Evolutionary conservation across 169 alveolate genomes (phyloP).

Genomic region (Neospora caninum): DNA sequence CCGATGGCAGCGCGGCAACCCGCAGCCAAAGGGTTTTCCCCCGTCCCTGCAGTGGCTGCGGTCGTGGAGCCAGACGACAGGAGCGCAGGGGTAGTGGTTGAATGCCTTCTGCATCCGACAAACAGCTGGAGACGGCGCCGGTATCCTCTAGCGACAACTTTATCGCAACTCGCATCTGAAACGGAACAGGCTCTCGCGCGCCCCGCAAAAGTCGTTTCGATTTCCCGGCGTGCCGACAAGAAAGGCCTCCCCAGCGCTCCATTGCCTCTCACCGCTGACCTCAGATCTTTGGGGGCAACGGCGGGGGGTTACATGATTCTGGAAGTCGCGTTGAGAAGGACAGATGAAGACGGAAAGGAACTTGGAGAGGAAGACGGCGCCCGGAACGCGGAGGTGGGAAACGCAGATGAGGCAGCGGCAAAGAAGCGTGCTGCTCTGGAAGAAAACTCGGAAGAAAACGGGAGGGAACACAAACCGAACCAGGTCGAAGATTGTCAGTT

Average conservation of each 20-base stretch:
- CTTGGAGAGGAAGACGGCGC: neutral
- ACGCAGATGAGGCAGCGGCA: neutral
- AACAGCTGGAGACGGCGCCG: neutral
- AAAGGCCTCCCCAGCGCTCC: neutral
- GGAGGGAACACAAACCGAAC: neutral
- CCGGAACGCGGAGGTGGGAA: neutral
- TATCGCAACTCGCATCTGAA: slow-evolving; percentile 24
- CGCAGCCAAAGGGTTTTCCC: neutral
- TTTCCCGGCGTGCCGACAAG: neutral
- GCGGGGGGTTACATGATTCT: neutral
- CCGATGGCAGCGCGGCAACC: neutral
- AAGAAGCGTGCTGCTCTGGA: neutral
- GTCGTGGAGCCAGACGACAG: neutral
- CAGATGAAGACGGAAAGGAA: neutral
- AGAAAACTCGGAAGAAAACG: neutral
- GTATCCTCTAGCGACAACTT: neutral
- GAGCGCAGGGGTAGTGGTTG: neutral
- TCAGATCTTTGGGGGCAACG: neutral
- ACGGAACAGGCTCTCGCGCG: neutral
- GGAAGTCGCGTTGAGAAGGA: neutral
- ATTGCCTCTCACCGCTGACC: neutral
- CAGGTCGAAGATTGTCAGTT: neutral
- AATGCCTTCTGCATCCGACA: neutral
- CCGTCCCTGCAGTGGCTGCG: neutral
- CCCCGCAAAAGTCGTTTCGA: neutral